These are phyloP conservation scores for Papiliotrema fonsecae DNA, from an alignment of 1,284 basidiomycete species.

Conservation along the genomic window DNA sequence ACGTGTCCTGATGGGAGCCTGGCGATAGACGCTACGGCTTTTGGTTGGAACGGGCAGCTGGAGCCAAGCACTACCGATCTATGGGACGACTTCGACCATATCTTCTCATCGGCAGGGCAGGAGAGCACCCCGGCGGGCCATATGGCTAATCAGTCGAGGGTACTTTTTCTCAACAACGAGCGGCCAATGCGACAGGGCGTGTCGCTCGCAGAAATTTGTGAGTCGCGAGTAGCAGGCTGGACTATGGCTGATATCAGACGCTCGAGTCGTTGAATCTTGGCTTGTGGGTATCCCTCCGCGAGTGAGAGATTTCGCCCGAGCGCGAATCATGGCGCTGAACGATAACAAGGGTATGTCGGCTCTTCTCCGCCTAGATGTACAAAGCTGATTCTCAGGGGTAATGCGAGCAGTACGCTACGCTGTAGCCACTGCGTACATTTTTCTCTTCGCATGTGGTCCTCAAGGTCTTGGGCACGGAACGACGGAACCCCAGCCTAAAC, in stretches of 20 bases:
- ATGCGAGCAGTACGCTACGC: conserved; percentile 26
- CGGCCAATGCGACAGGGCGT: conserved; percentile 25
- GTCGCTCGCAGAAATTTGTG: conserved; percentile 26
- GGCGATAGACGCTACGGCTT: conserved; percentile 5
- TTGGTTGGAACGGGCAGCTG: conserved; percentile 7
- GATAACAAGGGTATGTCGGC: conserved; percentile 22
- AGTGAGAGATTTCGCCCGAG: conserved; percentile 21
- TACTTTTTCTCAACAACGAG: conserved; percentile 16
- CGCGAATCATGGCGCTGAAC: conserved; percentile 23
- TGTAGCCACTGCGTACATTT: conserved; percentile 28
- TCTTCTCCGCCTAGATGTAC: neutral
- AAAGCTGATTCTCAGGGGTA: conserved; percentile 11
- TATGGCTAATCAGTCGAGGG: conserved; percentile 6
- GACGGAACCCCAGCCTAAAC: conserved; percentile 12
- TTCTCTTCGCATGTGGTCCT: conserved; percentile 16
- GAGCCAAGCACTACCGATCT: conserved; percentile 8
- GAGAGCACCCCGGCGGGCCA: neutral
- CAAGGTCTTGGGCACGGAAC: conserved; percentile 3
- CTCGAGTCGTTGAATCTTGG: conserved; percentile 29
- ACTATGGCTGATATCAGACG: conserved; percentile 10
- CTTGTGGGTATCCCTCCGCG: conserved; percentile 24
- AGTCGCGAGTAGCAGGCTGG: neutral
- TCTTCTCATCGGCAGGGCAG: neutral
- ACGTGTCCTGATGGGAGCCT: conserved; percentile 14
- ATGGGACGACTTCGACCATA: conserved; percentile 14